phyloP scores from a whole-genome alignment of 495 filamentous ascomycete species.

The Lepidopterella palustris region DNA sequence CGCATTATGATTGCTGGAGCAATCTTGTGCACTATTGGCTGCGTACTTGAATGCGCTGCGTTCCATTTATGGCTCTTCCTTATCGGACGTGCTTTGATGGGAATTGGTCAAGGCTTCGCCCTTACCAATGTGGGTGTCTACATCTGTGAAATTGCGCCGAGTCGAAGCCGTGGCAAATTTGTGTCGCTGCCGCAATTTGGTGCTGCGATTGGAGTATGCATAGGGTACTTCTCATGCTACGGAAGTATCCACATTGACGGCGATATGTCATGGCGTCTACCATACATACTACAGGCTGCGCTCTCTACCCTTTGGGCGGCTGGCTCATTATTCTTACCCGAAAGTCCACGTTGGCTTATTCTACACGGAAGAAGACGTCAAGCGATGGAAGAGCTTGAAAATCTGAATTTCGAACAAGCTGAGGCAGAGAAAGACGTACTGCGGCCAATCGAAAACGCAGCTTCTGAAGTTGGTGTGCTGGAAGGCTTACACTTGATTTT shows the following conservation, averaged over 20 bases:
- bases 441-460: no score
- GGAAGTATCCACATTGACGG: conserved; percentile 11
- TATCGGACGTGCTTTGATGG: no score
- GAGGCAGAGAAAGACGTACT: no score
- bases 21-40: no score
- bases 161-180: conserved; percentile 7
- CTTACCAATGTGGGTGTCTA: conserved; percentile 16
- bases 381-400: conserved; percentile 7
- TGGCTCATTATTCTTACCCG: conserved; percentile 29
- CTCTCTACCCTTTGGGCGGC: neutral
- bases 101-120: conserved; percentile 11
- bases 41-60: no score
- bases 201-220: neutral
- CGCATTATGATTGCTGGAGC: no score
- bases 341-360: conserved; percentile 45
- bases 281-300: conserved; percentile 13
- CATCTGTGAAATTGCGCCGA: conserved; percentile 26
- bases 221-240: conserved; percentile 28
- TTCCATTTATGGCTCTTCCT: no score
- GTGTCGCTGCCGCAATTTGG: conserved; percentile 21
- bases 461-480: no score
- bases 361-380: conserved; percentile 39
- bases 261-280: conserved; percentile 18
- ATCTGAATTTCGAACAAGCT: no score
- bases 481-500: no score